These are phyloP conservation scores for Fusarium paranaense DNA, from an alignment of 2,329 filamentous ascomycete genomes.

Conservation along the genomic window DNA sequence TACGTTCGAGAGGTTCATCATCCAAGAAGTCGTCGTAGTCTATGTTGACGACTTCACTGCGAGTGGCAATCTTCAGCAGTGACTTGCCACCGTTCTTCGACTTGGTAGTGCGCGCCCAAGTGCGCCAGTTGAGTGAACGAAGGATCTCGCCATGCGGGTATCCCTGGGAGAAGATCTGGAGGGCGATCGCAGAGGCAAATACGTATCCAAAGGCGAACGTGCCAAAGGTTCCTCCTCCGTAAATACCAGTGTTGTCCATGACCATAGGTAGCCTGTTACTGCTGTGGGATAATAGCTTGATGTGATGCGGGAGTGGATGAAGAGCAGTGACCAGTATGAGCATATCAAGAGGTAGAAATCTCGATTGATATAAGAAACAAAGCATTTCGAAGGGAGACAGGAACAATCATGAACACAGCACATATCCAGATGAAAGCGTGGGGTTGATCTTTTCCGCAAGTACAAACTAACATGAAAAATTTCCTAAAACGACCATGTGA, in stretches of 20 bases:
- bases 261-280: neutral
- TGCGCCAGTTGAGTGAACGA: neutral
- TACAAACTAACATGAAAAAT: neutral
- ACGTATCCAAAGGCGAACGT: neutral
- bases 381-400: neutral
- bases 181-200: neutral
- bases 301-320: neutral
- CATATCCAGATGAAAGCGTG: conserved; percentile 16
- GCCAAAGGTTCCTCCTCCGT: neutral
- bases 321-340: neutral
- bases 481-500: conserved; percentile 3
- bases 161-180: neutral
- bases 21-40: conserved; percentile 15
- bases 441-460: neutral
- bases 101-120: neutral
- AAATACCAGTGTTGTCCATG: neutral
- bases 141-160: neutral
- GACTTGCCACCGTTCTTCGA: neutral
- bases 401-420: neutral
- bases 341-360: neutral
- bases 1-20: conserved; percentile 20
- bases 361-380: neutral
- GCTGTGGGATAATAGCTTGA: neutral
- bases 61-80: neutral
- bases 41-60: neutral